A percentile compares a stretch with the other conserved stretches of the same genome.
These are phyloP conservation scores for Colletotrichum godetiae DNA, from an alignment of 2,329 filamentous ascomycete species.

Conservation along the genomic window DNA sequence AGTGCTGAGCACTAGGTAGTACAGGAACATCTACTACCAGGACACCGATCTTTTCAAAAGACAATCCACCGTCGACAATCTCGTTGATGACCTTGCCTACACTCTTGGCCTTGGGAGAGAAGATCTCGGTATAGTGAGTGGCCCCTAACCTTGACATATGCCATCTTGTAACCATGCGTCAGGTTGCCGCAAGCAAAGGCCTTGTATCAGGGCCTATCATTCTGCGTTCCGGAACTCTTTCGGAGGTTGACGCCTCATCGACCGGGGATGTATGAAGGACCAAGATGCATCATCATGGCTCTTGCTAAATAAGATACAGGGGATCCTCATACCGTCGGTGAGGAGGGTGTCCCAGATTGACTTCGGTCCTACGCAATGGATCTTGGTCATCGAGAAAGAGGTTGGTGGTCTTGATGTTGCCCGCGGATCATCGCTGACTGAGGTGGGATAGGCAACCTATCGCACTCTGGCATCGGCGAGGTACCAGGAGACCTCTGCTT, in stretches of 20 bases:
- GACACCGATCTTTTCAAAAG: conserved; percentile 77
- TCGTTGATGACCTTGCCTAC: conserved; percentile 79
- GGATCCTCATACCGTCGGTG: conserved; percentile 68
- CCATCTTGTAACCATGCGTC: background rate
- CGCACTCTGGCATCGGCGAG: conserved; percentile 69
- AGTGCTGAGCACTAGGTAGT: background rate
- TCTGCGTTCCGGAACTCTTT: conserved; percentile 44
- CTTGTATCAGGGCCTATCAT: conserved; percentile 70
- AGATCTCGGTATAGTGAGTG: conserved; percentile 75
- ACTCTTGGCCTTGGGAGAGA: conserved; percentile 74
- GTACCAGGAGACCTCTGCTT: conserved; percentile 62
- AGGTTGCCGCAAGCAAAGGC: conserved; percentile 82
- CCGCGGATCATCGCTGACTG: conserved; percentile 31
- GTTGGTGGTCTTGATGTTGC: conserved; percentile 49
- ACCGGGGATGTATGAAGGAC: conserved; percentile 43
- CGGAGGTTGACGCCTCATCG: conserved; percentile 41
- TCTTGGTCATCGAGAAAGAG: conserved; percentile 85
- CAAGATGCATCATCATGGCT: background rate
- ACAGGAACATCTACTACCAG: conserved; percentile 84
- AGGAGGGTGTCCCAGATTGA: conserved; percentile 62
- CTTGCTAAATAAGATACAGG: conserved; percentile 51
- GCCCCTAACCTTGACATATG: background rate
- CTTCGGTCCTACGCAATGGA: conserved; percentile 66
- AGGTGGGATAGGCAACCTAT: conserved; percentile 73
- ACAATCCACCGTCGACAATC: conserved; percentile 75